Percentiles rank a stretch among this genome's conserved stretches.
Evolutionary conservation across 352 stramenopile species (phyloP).

Genomic region (Phytophthora kernoviae): DNA sequence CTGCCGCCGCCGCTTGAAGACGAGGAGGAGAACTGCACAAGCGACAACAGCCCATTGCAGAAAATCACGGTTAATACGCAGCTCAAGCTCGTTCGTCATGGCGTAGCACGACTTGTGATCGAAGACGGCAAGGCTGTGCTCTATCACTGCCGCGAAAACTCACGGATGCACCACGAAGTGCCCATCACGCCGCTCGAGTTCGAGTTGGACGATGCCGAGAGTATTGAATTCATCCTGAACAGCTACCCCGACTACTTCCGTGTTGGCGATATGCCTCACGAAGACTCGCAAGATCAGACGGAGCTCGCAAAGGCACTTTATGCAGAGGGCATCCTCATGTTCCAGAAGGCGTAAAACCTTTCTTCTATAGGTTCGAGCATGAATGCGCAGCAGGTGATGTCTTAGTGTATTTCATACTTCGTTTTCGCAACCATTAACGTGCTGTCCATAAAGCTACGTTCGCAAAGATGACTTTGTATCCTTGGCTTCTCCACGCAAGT

Average conservation of each 20-base stretch:
- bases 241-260: constrained; percentile 83
- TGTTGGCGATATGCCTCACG: constrained; percentile 76
- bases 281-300: constrained; percentile 74
- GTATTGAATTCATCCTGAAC: constrained; percentile 75
- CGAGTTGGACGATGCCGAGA: constrained; percentile 80
- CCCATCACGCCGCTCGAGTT: constrained; percentile 77
- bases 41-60: constrained; percentile 73
- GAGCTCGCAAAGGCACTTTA: constrained; percentile 74
- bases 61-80: constrained; percentile 85
- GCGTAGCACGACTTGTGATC: constrained; percentile 74
- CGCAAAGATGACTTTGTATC: too few relatives aligned
- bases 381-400: too few relatives aligned
- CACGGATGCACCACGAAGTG: constrained; percentile 72
- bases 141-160: constrained; percentile 85
- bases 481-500: too few relatives aligned
- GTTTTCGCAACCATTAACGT: too few relatives aligned
- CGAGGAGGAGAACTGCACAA: constrained; percentile 82
- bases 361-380: background rate
- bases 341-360: constrained; percentile 51
- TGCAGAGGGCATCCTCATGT: constrained; percentile 80
- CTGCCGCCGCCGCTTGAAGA: constrained; percentile 75
- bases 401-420: too few relatives aligned
- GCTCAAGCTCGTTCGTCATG: constrained; percentile 70
- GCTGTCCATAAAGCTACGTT: too few relatives aligned
- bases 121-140: constrained; percentile 79